Evolutionary conservation across 176 grass and related monocot genomes (phyloP).

Genomic region (Rhynchospora pubera): DNA sequence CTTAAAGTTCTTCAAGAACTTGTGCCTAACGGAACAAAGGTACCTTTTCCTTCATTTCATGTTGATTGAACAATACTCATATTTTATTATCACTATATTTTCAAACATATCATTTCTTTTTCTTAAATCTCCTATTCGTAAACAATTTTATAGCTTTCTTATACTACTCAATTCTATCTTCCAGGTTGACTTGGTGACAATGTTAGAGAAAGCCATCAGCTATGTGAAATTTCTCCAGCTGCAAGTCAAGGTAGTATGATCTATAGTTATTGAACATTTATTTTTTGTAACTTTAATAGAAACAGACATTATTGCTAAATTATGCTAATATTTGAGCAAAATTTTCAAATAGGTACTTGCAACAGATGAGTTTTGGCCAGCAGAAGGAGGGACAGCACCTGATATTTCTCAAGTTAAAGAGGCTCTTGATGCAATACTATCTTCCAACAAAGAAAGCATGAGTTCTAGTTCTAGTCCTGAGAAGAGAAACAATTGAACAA

Average conservation of each 20-base stretch:
- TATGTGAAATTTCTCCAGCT: constrained; percentile 96
- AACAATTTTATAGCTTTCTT: neutral
- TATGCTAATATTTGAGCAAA: neutral
- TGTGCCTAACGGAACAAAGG: constrained; percentile 85
- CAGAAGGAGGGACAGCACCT: constrained; percentile 55
- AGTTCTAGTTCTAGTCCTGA: constrained; percentile 13
- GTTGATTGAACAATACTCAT: neutral
- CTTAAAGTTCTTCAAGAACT: constrained; percentile 79
- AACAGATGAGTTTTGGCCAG: constrained; percentile 93
- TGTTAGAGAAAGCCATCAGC: constrained; percentile 91
- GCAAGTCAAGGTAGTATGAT: constrained; percentile 66
- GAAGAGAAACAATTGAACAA: neutral
- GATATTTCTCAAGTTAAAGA: constrained; percentile 75
- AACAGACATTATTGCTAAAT: neutral
- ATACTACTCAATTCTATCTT: constrained; percentile 4
- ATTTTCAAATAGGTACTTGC: constrained; percentile 50
- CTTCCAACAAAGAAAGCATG: constrained; percentile 31
- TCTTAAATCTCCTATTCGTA: neutral
- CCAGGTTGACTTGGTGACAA: constrained; percentile 70
- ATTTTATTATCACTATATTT: neutral
- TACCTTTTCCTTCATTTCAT: neutral
- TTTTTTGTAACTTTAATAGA: neutral
- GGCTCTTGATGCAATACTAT: constrained; percentile 84
- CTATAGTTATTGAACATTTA: neutral
- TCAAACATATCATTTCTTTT: neutral